Base-by-base conservation (phyloP, 129 eudicot genomes). In the Flaveria trinervia region DNA sequence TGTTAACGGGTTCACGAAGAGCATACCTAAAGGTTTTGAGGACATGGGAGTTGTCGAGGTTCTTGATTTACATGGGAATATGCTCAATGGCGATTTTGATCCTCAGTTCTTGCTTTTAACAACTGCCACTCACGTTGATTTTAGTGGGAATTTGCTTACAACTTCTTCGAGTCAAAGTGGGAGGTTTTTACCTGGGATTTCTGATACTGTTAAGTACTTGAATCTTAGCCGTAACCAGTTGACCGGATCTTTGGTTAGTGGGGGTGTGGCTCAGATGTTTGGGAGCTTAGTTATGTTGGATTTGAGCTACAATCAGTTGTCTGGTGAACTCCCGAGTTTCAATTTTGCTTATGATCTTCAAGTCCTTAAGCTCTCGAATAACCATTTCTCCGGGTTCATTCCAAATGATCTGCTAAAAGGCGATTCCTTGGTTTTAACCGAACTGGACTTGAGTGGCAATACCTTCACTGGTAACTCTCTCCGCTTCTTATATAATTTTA, bases 321-420 rank as follows among this genome's bases (percentile, higher is more conserved):
- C 95, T 3, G 99, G 97, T 55, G 99, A 95, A 74, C 79, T 95
- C 75, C 99, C 99, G 1, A 90, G 91, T 59, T 95, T 95, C 70
- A 89, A 86, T 79, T 95, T 89, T 23, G 97, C 93, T 39, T 95
- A 95, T 79, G 97, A 89, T 75, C 97, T 95, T 76, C 86, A 95
- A 57, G 84, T 89, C 30, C 89, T 95, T 72, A 91, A 86, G 74
- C 92, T 95, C 70, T 84, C 96, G 67, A 91, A 95, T 79, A 95
- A 95, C 77, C 73, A 65, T 26, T 92, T 95, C 78, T 77, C 95
- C 0, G 99, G 99, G 18, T 88, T 90, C 77, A 77, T 95, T 39
- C 99, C 99, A 8, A 95, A 89, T 75, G 91, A 89, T 77, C 95
- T 95, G 56, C 76, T 95, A 80, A 92, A 88, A 82, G 99, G 96